These are phyloP conservation scores for Neurospora sp. DNA, from an alignment of 495 filamentous ascomycete species.

Conservation along the genomic window DNA sequence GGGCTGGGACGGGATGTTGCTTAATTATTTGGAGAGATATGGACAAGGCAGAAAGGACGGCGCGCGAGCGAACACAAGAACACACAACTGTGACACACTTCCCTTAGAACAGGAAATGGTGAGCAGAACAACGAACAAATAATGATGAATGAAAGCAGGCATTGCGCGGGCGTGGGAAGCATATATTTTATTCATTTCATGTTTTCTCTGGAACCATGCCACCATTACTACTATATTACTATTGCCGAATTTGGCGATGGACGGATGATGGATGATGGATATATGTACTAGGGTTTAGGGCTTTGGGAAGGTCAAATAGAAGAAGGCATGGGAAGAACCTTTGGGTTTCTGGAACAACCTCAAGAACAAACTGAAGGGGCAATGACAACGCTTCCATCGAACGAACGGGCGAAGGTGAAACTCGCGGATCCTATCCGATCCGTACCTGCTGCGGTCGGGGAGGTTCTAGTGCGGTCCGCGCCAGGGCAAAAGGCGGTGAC, in stretches of 20 bases:
- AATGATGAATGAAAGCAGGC: background rate
- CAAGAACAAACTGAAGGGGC: background rate
- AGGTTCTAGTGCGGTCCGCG: background rate
- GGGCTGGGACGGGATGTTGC: background rate
- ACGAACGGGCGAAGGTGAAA: background rate
- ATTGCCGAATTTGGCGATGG: background rate
- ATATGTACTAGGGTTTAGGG: background rate
- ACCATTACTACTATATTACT: background rate
- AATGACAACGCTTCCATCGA: background rate
- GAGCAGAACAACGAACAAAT: background rate
- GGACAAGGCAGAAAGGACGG: background rate
- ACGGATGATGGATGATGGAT: background rate
- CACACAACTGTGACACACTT: background rate
- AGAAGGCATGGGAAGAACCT: background rate
- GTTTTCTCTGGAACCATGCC: background rate
- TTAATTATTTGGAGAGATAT: background rate
- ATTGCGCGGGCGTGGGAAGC: background rate
- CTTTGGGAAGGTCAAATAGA: background rate
- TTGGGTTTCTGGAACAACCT: background rate
- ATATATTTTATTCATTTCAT: background rate
- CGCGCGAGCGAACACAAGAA: background rate
- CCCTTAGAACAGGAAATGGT: background rate
- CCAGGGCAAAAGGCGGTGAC: background rate
- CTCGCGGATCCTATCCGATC: background rate
- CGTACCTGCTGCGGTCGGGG: background rate